A percentile compares a stretch with the other conserved stretches of the same genome.
Conservation (phyloP, 176 grass and related monocot genomes). For the Aegilops sharonensis region DNA sequence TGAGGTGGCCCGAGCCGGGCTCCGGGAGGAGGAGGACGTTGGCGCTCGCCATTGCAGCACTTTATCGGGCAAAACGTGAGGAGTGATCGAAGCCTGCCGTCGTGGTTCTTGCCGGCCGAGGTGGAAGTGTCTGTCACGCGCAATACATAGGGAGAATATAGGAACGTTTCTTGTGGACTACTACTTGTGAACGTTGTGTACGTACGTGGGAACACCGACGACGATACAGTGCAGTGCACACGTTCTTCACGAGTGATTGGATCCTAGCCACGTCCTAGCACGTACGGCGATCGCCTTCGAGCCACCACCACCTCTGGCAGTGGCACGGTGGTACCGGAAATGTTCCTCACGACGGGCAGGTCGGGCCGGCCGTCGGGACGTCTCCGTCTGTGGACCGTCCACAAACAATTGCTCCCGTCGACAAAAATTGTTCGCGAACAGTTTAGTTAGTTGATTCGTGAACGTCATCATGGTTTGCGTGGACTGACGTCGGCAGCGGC, state of each 20-base stretch:
- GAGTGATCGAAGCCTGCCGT: not conserved
- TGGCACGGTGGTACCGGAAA: too few species aligned
- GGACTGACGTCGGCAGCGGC: too few species aligned
- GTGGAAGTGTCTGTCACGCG: not conserved
- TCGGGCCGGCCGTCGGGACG: too few species aligned
- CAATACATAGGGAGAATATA: not conserved
- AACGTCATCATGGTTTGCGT: too few species aligned
- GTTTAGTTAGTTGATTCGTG: too few species aligned
- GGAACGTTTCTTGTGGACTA: not conserved
- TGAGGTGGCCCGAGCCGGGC: slow-evolving; percentile 46
- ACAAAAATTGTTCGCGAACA: too few species aligned
- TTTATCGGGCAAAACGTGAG: too few species aligned
- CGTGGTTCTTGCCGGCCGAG: not conserved
- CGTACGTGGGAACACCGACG: not conserved
- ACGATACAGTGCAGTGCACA: not conserved
- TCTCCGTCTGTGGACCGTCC: too few species aligned
- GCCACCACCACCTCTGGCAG: not conserved
- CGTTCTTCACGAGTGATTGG: not conserved
- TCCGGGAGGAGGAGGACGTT: slow-evolving; percentile 44
- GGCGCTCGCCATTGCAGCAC: not conserved
- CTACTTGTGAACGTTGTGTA: too few species aligned
- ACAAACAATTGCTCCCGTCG: too few species aligned
- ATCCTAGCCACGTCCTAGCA: not conserved
- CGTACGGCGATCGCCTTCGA: not conserved
- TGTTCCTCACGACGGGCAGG: too few species aligned